These are phyloP conservation scores for Cocos nucifera DNA, from an alignment of 176 grass and related monocot species.

Conservation along the genomic window DNA sequence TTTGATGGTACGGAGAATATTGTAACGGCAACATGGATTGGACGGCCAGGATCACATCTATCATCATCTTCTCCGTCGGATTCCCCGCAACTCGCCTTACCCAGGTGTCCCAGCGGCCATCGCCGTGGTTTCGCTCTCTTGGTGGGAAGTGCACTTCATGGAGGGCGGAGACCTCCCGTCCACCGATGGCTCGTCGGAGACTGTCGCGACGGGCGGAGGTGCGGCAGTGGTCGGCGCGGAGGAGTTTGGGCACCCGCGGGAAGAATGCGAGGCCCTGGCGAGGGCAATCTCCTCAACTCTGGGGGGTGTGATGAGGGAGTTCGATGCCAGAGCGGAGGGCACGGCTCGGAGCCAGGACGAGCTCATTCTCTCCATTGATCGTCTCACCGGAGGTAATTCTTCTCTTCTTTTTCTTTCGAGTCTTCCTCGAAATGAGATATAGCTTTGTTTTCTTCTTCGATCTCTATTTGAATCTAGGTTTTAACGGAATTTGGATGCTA, in stretches of 20 bases:
- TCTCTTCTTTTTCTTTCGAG: not conserved
- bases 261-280: conserved; percentile 44
- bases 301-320: conserved; percentile 53
- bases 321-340: conserved; percentile 33
- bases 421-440: not conserved
- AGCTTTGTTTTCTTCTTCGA: no score
- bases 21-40: no score
- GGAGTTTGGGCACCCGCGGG: no score
- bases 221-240: not conserved
- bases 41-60: not conserved
- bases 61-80: not conserved
- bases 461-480: no score
- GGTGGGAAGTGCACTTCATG: conserved; percentile 5
- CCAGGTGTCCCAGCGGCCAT: not conserved
- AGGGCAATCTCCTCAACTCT: conserved; percentile 53
- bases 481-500: no score
- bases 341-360: conserved; percentile 65
- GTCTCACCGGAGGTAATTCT: conserved; percentile 52
- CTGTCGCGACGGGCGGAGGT: not conserved
- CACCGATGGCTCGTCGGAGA: not conserved
- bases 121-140: not conserved
- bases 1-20: no score
- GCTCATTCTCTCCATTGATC: conserved; percentile 44
- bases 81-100: not conserved
- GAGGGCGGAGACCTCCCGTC: conserved; percentile 11